These are phyloP conservation scores for Lachnellula hyalina DNA, from an alignment of 2,329 filamentous ascomycete species.

Conservation along the genomic window DNA sequence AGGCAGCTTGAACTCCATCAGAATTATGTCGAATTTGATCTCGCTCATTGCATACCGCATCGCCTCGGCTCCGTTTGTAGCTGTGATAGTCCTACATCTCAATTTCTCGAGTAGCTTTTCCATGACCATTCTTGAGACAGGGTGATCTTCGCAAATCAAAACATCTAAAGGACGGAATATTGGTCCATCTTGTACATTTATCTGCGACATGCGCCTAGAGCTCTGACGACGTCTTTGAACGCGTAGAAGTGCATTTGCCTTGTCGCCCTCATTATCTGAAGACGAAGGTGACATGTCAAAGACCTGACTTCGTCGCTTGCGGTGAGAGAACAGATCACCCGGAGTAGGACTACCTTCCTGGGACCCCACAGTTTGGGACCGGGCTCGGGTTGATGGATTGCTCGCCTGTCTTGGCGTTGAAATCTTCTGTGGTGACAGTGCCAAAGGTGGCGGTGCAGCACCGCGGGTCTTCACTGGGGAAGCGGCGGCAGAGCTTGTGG, in stretches of 20 bases:
- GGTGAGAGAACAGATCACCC: constrained; percentile 64
- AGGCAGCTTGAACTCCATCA: constrained; percentile 93
- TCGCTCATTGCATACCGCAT: constrained; percentile 92
- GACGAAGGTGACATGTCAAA: constrained; percentile 97
- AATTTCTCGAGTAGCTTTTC: constrained; percentile 94
- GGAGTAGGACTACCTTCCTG: constrained; percentile 78
- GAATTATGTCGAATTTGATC: constrained; percentile 97
- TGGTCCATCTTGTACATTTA: constrained; percentile 77
- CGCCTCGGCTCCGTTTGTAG: constrained; percentile 84
- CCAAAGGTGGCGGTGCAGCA: constrained; percentile 41
- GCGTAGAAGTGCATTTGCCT: constrained; percentile 82
- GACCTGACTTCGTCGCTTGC: constrained; percentile 88
- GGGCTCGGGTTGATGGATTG: constrained; percentile 62
- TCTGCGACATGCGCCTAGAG: constrained; percentile 87
- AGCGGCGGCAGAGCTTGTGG: constrained; percentile 46
- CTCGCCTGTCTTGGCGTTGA: constrained; percentile 56
- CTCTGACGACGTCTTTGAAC: constrained; percentile 94
- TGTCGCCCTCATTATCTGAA: constrained; percentile 92
- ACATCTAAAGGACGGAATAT: constrained; percentile 88
- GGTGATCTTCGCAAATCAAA: constrained; percentile 95
- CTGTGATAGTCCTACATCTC: constrained; percentile 88
- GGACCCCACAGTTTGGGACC: constrained; percentile 90
- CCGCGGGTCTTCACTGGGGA: constrained; percentile 54
- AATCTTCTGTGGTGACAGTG: constrained; percentile 59
- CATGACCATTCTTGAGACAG: constrained; percentile 97